Evolutionary conservation across 345 rosid species (phyloP).

Genomic region (Salix exigua): DNA sequence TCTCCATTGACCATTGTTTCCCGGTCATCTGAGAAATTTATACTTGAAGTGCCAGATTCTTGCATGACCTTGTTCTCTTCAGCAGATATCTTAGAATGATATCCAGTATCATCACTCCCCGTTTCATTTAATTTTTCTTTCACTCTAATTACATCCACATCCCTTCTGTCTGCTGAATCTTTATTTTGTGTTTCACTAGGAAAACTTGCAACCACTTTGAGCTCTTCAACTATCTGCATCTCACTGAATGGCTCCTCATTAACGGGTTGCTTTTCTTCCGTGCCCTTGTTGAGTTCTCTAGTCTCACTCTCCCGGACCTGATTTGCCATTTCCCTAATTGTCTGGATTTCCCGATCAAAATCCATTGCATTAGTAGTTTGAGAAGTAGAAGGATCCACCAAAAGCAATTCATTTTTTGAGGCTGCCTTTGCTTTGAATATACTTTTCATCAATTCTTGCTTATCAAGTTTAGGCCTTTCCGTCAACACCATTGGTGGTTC

Average conservation of each 20-base stretch:
- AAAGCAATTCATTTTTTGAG: conserved; percentile 27
- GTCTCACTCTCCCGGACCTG: conserved; percentile 46
- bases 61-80: conserved; percentile 22
- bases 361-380: conserved; percentile 23
- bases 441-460: conserved; percentile 42
- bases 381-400: conserved; percentile 33
- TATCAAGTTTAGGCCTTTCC: conserved; percentile 65
- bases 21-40: conserved; percentile 23
- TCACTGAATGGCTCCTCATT: conserved; percentile 16
- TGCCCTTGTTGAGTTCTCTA: conserved; percentile 27
- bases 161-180: conserved; percentile 22
- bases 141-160: conserved; percentile 18
- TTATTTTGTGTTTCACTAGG: conserved; percentile 12
- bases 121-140: not conserved
- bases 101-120: conserved; percentile 17
- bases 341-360: conserved; percentile 40
- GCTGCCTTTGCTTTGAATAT: conserved; percentile 40
- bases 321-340: conserved; percentile 58
- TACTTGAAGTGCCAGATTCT: conserved; percentile 23
- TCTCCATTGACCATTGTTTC: conserved; percentile 18
- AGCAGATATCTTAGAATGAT: conserved; percentile 20
- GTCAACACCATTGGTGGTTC: conserved; percentile 24
- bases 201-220: conserved; percentile 18
- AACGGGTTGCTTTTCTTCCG: conserved; percentile 28
- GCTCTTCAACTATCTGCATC: conserved; percentile 12